Conservation (phyloP, 345 rosid genomes). For the Rhodamnia rubescens region DNA sequence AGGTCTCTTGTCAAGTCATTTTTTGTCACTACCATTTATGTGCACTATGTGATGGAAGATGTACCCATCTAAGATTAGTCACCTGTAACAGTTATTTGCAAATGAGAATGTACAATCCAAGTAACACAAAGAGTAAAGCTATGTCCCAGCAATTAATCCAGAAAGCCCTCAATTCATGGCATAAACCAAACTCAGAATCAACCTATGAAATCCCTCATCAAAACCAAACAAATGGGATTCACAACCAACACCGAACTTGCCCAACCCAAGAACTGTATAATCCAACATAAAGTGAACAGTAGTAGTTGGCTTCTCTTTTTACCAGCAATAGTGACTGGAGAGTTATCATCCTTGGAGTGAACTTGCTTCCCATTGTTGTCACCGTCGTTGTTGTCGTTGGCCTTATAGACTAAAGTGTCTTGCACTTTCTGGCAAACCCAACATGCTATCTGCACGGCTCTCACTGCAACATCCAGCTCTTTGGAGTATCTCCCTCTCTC, state of each 20-base stretch:
- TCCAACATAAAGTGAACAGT: background rate
- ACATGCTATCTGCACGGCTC: conserved; percentile 71
- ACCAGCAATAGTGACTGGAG: conserved; percentile 95
- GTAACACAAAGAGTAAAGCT: background rate
- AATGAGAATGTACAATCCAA: background rate
- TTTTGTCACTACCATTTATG: background rate
- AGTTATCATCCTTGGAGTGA: conserved; percentile 67
- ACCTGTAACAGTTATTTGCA: background rate
- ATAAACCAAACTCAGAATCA: background rate
- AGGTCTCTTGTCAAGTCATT: background rate
- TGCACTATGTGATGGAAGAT: background rate
- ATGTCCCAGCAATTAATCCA: background rate
- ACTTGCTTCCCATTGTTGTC: conserved; percentile 8
- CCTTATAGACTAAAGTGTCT: conserved; percentile 25
- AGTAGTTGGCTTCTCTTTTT: background rate
- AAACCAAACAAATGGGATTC: background rate
- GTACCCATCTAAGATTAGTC: background rate
- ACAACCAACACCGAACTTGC: background rate
- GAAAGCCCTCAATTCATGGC: background rate
- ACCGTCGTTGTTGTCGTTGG: background rate
- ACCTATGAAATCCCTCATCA: background rate
- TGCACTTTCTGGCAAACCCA: conserved; percentile 75
- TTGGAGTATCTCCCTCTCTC: conserved; percentile 4
- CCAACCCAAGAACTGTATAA: background rate
- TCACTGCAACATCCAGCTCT: conserved; percentile 76